These are phyloP conservation scores for Boletus huronensis DNA, from an alignment of 768 basidiomycete species.

Conservation along the genomic window DNA sequence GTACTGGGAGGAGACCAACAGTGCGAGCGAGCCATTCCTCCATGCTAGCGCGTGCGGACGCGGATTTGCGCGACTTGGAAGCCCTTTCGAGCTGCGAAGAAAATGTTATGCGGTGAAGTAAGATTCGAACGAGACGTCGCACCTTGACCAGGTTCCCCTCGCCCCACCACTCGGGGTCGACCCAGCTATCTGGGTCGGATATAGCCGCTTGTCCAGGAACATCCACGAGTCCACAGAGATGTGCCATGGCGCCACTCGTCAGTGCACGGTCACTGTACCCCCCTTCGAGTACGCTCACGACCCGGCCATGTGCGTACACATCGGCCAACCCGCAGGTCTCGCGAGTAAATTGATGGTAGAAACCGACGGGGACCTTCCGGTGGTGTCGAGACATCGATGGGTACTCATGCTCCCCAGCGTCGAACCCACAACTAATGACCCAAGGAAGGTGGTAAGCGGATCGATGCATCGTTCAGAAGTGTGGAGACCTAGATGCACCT, in stretches of 20 bases:
- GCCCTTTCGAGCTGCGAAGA: conserved; percentile 57
- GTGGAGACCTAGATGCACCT: conserved; percentile 48
- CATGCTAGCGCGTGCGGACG: conserved; percentile 29
- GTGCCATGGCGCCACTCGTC: conserved; percentile 78
- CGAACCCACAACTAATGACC: conserved; percentile 77
- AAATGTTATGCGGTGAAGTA: background rate
- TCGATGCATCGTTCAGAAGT: background rate
- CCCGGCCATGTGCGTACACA: conserved; percentile 57
- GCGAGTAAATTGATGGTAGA: conserved; percentile 79
- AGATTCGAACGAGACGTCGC: background rate
- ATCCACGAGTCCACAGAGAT: conserved; percentile 62
- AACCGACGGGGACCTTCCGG: conserved; percentile 83
- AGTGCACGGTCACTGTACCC: conserved; percentile 92
- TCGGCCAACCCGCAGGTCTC: conserved; percentile 69
- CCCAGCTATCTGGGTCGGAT: conserved; percentile 9
- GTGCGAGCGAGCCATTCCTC: conserved; percentile 65
- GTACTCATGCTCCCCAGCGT: conserved; percentile 91
- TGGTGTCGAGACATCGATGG: conserved; percentile 88
- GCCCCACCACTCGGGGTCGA: conserved; percentile 63
- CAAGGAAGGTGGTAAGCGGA: too few relatives aligned
- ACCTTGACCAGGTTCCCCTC: conserved; percentile 60
- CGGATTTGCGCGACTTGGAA: conserved; percentile 54
- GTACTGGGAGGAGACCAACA: conserved; percentile 24
- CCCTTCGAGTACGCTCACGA: conserved; percentile 91
- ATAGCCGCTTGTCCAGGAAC: background rate